A percentile compares a stretch with the other conserved stretches of the same genome.
Evolutionary conservation across 352 stramenopile species (phyloP).

Genomic region (Labyrinthula sp.): DNA sequence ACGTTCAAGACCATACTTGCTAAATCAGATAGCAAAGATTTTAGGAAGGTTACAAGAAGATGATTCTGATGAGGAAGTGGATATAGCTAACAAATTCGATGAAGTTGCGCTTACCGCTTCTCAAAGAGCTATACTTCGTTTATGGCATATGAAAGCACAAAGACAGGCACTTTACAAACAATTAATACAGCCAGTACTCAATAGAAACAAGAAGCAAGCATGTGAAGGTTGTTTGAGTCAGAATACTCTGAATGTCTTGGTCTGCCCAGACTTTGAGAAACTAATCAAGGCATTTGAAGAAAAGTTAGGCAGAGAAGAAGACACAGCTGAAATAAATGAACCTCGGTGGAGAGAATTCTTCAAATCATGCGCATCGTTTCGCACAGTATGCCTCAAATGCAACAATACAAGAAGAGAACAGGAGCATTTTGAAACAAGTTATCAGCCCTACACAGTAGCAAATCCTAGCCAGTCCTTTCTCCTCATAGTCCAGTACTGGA

Average conservation of each 20-base stretch:
- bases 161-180: constrained; percentile 54
- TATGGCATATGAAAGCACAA: constrained; percentile 64
- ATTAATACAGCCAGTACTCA: constrained; percentile 67
- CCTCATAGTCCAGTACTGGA: too few species aligned
- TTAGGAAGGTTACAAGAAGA: constrained; percentile 68
- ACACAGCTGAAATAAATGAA: constrained; percentile 67
- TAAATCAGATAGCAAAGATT: constrained; percentile 82
- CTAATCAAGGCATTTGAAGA: constrained; percentile 67
- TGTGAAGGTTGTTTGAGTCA: constrained; percentile 79
- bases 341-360: constrained; percentile 84
- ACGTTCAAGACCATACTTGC: constrained; percentile 66
- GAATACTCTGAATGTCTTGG: constrained; percentile 74
- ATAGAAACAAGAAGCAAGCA: constrained; percentile 61
- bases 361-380: constrained; percentile 42
- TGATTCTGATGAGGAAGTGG: constrained; percentile 68
- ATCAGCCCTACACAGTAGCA: too few species aligned
- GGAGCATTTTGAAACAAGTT: too few species aligned
- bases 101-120: constrained; percentile 61
- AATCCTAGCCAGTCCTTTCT: too few species aligned
- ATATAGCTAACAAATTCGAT: constrained; percentile 46
- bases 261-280: constrained; percentile 65
- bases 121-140: constrained; percentile 65
- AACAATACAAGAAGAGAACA: too few species aligned
- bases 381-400: constrained; percentile 21
- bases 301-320: constrained; percentile 40